Conservation (phyloP, 805 yeast species). For the Geotrichum ghanense region DNA sequence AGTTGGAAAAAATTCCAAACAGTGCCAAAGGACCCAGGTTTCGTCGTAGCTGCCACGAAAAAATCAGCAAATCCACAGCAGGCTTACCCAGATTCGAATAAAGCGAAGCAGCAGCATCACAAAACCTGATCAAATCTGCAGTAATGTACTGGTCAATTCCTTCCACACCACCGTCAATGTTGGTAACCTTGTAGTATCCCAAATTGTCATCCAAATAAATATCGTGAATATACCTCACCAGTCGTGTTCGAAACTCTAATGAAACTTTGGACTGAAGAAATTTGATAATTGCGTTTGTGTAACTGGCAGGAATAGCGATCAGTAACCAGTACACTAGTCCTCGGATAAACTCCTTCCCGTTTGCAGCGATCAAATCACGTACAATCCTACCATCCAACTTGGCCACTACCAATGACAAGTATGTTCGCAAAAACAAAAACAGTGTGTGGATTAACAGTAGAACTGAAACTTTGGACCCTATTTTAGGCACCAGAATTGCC, state of each 20-base stretch:
- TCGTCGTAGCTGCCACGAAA: conserved; percentile 72
- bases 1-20: conserved; percentile 68
- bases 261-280: conserved; percentile 66
- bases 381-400: conserved; percentile 88
- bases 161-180: conserved; percentile 38
- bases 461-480: conserved; percentile 54
- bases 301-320: conserved; percentile 87
- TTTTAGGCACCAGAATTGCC: conserved; percentile 69
- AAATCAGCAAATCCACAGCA: conserved; percentile 70
- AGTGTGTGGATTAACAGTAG: conserved; percentile 59
- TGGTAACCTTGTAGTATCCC: conserved; percentile 74
- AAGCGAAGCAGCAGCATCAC: conserved; percentile 69
- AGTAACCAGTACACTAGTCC: conserved; percentile 81
- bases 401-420: conserved; percentile 77
- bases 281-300: conserved; percentile 82
- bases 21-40: conserved; percentile 83
- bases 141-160: conserved; percentile 83
- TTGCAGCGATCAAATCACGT: conserved; percentile 73
- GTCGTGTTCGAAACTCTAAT: conserved; percentile 71
- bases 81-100: conserved; percentile 91
- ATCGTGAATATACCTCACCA: conserved; percentile 82
- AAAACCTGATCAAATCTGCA: conserved; percentile 70
- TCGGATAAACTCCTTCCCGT: conserved; percentile 58
- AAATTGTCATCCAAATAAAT: conserved; percentile 69
- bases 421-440: conserved; percentile 71